Evolutionary conservation across 148 eudicot species (phyloP).

Genomic region (Pharnaceum exiguum): DNA sequence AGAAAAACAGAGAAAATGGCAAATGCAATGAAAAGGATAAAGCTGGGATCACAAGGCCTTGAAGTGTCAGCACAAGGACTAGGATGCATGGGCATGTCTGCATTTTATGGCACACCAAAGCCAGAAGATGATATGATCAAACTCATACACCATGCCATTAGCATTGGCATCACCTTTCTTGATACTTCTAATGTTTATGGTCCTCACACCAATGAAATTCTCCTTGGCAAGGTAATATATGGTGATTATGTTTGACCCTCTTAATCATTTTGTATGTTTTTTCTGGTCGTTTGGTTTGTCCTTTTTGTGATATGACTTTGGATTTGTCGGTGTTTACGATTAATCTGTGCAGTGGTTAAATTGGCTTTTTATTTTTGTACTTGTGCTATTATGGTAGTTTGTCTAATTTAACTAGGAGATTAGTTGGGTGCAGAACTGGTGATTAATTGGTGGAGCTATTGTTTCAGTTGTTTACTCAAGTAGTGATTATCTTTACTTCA

Average conservation of each 20-base stretch:
- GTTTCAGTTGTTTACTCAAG: no score
- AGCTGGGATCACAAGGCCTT: conserved; percentile 30
- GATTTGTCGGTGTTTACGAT: no score
- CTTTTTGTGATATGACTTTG: no score
- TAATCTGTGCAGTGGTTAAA: no score
- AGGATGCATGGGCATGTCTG: conserved; percentile 37
- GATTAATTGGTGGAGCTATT: no score
- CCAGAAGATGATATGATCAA: conserved; percentile 31
- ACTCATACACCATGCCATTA: conserved; percentile 30
- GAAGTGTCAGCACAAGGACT: conserved; percentile 35
- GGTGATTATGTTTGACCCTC: no score
- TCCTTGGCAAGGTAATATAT: conserved; percentile 32
- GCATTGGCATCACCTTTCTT: conserved; percentile 30
- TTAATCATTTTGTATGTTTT: not conserved
- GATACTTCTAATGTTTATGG: conserved; percentile 40
- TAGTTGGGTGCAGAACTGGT: no score
- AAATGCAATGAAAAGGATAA: conserved; percentile 19
- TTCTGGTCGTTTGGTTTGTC: no score
- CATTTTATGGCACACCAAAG: conserved; percentile 27
- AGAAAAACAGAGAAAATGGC: not conserved
- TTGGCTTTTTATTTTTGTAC: no score
- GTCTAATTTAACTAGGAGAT: no score
- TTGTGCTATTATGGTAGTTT: no score
- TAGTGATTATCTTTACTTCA: no score
- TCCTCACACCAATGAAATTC: conserved; percentile 39